Conservation (phyloP, 257 asterid species). For the Henckelia pumila region DNA sequence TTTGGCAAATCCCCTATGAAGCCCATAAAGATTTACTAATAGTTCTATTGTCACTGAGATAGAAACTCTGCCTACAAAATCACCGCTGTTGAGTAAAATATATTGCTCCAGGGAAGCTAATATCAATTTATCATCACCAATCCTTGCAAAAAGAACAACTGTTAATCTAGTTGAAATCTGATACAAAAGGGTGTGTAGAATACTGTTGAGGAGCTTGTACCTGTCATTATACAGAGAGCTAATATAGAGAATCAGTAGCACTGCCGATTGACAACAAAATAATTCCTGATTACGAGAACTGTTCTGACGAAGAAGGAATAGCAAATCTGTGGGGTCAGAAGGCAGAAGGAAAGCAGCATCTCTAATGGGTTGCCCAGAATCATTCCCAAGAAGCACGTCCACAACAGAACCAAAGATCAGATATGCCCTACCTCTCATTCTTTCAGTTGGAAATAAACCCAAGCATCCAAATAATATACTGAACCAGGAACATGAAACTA, state of each 20-base stretch:
- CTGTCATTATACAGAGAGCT: slow-evolving; percentile 83
- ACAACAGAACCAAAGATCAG: slow-evolving; percentile 55
- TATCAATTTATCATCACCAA: slow-evolving; percentile 79
- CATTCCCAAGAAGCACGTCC: slow-evolving; percentile 66
- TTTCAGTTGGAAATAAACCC: slow-evolving; percentile 76
- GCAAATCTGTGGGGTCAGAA: slow-evolving; percentile 83
- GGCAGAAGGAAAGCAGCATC: slow-evolving; percentile 68
- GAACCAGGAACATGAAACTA: slow-evolving; percentile 84
- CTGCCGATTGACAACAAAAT: slow-evolving; percentile 65
- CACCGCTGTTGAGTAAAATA: slow-evolving; percentile 65
- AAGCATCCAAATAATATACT: slow-evolving; percentile 76
- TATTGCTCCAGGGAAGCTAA: slow-evolving; percentile 92
- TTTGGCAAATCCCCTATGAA: slow-evolving; percentile 75
- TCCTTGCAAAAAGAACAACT: slow-evolving; percentile 36
- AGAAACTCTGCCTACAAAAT: slow-evolving; percentile 38
- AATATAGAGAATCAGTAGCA: slow-evolving; percentile 59
- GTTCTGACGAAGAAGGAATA: slow-evolving; percentile 86
- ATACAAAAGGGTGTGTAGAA: neutral
- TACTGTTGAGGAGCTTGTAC: slow-evolving; percentile 34
- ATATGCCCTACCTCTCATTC: slow-evolving; percentile 65
- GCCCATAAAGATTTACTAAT: slow-evolving; percentile 67
- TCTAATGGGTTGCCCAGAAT: slow-evolving; percentile 63
- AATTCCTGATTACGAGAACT: slow-evolving; percentile 57
- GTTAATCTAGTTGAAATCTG: slow-evolving; percentile 8
- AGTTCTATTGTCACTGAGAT: slow-evolving; percentile 47